These are phyloP conservation scores for Phytophthora multivora DNA, from an alignment of 352 stramenopile species.

Conservation along the genomic window DNA sequence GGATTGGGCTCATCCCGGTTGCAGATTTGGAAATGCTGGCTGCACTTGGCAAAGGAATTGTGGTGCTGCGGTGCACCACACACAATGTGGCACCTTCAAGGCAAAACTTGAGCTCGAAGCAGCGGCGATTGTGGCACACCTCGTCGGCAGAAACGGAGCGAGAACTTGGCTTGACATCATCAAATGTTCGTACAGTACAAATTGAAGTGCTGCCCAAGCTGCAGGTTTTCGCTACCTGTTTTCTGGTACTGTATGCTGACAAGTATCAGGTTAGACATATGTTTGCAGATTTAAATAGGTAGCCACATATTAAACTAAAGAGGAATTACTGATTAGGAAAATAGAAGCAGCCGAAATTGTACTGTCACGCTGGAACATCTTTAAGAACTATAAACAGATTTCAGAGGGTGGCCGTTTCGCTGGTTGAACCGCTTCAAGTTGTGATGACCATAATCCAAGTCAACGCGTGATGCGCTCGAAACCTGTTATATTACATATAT, in stretches of 20 bases:
- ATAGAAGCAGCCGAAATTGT: too few species aligned
- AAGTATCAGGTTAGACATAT: background rate
- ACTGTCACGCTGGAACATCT: too few species aligned
- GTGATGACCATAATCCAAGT: constrained; percentile 13
- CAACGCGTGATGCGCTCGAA: background rate
- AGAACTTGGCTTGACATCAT: background rate
- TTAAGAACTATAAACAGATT: background rate
- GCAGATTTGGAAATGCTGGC: background rate
- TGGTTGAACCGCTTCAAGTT: constrained; percentile 1
- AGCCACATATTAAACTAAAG: background rate
- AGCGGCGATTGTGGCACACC: constrained; percentile 1
- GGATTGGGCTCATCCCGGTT: constrained; percentile 1
- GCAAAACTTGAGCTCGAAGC: background rate
- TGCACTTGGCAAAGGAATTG: background rate
- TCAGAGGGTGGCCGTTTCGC: background rate
- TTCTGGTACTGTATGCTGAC: background rate
- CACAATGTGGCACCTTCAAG: too few species aligned
- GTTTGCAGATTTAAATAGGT: background rate
- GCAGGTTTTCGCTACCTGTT: background rate
- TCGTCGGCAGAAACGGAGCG: background rate
- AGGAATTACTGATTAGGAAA: too few species aligned
- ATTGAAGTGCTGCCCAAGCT: too few species aligned
- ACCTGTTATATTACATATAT: background rate
- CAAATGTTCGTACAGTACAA: background rate
- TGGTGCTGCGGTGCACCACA: too few species aligned